phyloP scores from a whole-genome alignment of 2,329 filamentous ascomycete genomes.

The Blastomyces gilchristii region DNA sequence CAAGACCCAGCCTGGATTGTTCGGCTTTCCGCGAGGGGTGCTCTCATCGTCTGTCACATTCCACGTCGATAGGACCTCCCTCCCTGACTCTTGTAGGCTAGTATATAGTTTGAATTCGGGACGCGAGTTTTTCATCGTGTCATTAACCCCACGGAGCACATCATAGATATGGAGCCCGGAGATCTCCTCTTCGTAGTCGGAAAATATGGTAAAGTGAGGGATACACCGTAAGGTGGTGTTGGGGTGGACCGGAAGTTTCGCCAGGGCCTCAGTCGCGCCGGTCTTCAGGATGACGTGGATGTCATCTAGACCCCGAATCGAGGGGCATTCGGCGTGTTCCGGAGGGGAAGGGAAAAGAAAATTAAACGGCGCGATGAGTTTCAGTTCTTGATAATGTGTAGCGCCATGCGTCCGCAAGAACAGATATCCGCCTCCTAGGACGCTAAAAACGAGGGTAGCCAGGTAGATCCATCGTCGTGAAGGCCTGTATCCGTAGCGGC shows the following conservation, averaged over 20 bases:
- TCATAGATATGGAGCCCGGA: conserved; percentile 43
- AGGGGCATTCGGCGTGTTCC: neutral
- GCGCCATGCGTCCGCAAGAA: neutral
- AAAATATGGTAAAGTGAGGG: conserved; percentile 48
- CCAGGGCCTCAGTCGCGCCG: conserved; percentile 46
- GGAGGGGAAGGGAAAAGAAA: neutral
- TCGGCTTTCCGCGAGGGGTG: conserved; percentile 33
- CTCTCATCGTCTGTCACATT: conserved; percentile 26
- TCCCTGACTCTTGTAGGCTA: conserved; percentile 35
- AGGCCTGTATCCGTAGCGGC: neutral
- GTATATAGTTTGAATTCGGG: conserved; percentile 46
- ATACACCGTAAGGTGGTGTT: conserved; percentile 46
- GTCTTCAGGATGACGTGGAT: conserved; percentile 50
- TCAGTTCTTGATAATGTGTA: neutral
- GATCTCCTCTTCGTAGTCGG: conserved; percentile 46
- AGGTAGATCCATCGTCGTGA: neutral
- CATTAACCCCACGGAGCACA: conserved; percentile 38
- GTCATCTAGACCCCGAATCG: conserved; percentile 31
- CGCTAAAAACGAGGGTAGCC: neutral
- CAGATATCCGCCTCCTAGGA: neutral
- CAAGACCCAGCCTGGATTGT: conserved; percentile 42
- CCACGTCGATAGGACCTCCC: conserved; percentile 32
- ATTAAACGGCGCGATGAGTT: neutral
- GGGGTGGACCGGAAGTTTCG: conserved; percentile 47
- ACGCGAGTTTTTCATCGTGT: conserved; percentile 29